phyloP scores from a whole-genome alignment of 2,329 filamentous ascomycete genomes.

The Tolypocladium nubicola region DNA sequence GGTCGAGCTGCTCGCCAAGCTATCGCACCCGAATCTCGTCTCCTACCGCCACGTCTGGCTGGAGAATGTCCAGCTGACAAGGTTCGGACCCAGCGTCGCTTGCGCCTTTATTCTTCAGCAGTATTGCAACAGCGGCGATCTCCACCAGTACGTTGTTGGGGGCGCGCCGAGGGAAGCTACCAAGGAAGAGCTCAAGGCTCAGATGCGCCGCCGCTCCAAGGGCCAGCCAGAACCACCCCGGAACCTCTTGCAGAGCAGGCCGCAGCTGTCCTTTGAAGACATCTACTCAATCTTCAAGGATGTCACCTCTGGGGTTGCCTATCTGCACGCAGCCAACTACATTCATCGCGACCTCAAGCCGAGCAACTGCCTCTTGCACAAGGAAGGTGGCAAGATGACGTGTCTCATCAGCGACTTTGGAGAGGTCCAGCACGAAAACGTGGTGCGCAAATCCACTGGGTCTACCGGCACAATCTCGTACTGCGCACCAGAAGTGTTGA shows the following conservation, averaged over 20 bases:
- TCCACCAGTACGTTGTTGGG: slow-evolving; percentile 78
- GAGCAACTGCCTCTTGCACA: slow-evolving; percentile 85
- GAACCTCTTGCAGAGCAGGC: slow-evolving; percentile 30
- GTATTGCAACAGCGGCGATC: slow-evolving; percentile 89
- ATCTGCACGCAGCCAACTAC: slow-evolving; percentile 83
- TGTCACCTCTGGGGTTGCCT: slow-evolving; percentile 82
- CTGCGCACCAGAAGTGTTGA: slow-evolving; percentile 88
- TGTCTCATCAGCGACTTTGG: slow-evolving; percentile 97
- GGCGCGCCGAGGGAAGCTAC: slow-evolving; percentile 52
- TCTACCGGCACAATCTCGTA: slow-evolving; percentile 96
- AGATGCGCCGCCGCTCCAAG: slow-evolving; percentile 71
- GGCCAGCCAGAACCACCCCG: slow-evolving; percentile 57
- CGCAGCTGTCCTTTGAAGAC: slow-evolving; percentile 63
- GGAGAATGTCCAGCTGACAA: slow-evolving; percentile 73
- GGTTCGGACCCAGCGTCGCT: slow-evolving; percentile 82
- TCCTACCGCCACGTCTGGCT: slow-evolving; percentile 97
- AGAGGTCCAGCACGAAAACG: slow-evolving; percentile 81
- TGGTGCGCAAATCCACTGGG: slow-evolving; percentile 76
- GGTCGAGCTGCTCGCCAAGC: slow-evolving; percentile 81
- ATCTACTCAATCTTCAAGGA: slow-evolving; percentile 97
- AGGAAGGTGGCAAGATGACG: slow-evolving; percentile 56
- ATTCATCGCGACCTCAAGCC: slow-evolving; percentile 95
- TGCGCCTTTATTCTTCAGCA: slow-evolving; percentile 97
- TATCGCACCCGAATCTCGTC: slow-evolving; percentile 90
- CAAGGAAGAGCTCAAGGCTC: slow-evolving; percentile 80